Evolutionary conservation across 116 monocot species (phyloP).

Genomic region (Trichopus zeylanicus): DNA sequence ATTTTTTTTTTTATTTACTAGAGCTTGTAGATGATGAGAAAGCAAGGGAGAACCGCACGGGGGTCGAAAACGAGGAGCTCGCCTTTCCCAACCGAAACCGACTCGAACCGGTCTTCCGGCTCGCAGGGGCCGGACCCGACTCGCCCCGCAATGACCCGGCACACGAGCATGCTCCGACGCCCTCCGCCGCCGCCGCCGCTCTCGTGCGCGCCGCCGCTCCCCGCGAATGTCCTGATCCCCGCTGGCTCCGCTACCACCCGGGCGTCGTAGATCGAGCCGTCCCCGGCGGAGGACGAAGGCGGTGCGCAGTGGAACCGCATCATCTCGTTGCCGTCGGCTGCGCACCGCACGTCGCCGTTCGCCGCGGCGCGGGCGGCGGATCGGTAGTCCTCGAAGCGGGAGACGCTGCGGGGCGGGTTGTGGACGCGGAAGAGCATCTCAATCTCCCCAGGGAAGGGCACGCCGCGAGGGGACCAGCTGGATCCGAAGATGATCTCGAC

Average conservation of each 20-base stretch:
- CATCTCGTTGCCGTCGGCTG: conserved; percentile 93
- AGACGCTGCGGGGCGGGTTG: conserved; percentile 44
- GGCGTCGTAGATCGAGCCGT: conserved; percentile 26
- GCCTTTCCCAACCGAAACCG: conserved; percentile 28
- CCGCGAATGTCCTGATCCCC: conserved; percentile 49
- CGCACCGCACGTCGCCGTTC: conserved; percentile 47
- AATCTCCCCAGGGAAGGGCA: conserved; percentile 54
- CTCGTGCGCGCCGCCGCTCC: conserved; percentile 67
- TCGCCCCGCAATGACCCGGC: conserved; percentile 80
- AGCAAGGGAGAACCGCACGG: conserved; percentile 63
- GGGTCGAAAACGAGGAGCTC: conserved; percentile 65
- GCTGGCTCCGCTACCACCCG: conserved; percentile 7
- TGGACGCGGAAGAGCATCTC: conserved; percentile 81
- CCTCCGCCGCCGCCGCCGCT: conserved; percentile 32
- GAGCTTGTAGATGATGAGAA: conserved; percentile 67
- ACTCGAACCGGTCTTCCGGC: conserved; percentile 28
- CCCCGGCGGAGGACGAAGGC: background rate
- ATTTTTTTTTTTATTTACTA: background rate
- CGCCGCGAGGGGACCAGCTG: conserved; percentile 45
- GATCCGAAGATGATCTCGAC: conserved; percentile 86
- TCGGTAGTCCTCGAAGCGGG: conserved; percentile 86
- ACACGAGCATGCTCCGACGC: conserved; percentile 47
- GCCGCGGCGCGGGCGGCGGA: conserved; percentile 28
- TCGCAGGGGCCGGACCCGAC: conserved; percentile 18
- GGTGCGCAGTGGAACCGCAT: conserved; percentile 66